phyloP scores from a whole-genome alignment of 345 rosid species.

The Camelina laxa region DNA sequence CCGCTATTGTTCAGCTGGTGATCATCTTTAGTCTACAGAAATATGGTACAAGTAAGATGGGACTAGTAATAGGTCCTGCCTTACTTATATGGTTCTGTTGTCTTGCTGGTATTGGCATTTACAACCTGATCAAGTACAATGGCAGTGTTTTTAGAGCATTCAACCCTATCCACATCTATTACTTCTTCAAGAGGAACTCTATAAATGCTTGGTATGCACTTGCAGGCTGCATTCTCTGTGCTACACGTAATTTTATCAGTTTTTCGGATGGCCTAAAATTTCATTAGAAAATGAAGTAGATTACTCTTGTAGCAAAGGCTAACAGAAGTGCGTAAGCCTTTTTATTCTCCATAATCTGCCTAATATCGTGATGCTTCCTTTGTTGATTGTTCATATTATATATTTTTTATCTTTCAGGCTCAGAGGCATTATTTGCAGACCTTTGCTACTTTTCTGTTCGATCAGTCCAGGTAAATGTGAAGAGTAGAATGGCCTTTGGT shows the following conservation, averaged over 20 bases:
- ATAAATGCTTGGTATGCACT: slow-evolving; percentile 90
- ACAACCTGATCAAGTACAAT: slow-evolving; percentile 83
- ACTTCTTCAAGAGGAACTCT: slow-evolving; percentile 86
- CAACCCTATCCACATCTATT: slow-evolving; percentile 89
- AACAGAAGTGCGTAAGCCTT: slow-evolving; percentile 14
- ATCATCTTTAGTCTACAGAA: slow-evolving; percentile 95
- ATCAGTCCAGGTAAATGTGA: slow-evolving; percentile 90
- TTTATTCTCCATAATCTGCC: background rate
- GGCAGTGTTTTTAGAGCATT: slow-evolving; percentile 80
- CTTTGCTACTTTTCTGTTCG: slow-evolving; percentile 97
- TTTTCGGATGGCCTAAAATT: slow-evolving; percentile 18
- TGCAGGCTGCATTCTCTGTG: slow-evolving; percentile 98
- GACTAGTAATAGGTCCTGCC: slow-evolving; percentile 93
- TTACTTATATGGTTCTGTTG: slow-evolving; percentile 95
- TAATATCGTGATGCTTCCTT: slow-evolving; percentile 2
- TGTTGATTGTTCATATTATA: slow-evolving; percentile 17
- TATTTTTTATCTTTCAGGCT: slow-evolving; percentile 61
- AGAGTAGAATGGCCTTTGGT: slow-evolving; percentile 32
- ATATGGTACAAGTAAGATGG: slow-evolving; percentile 99
- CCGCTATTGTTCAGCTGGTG: slow-evolving; percentile 52
- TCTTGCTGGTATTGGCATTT: slow-evolving; percentile 88
- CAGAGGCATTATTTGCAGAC: slow-evolving; percentile 99
- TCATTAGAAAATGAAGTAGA: slow-evolving; percentile 30
- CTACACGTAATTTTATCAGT: slow-evolving; percentile 66
- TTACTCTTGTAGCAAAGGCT: slow-evolving; percentile 6